phyloP scores from a whole-genome alignment of 352 stramenopile genomes.

The Phytophthora pisi region DNA sequence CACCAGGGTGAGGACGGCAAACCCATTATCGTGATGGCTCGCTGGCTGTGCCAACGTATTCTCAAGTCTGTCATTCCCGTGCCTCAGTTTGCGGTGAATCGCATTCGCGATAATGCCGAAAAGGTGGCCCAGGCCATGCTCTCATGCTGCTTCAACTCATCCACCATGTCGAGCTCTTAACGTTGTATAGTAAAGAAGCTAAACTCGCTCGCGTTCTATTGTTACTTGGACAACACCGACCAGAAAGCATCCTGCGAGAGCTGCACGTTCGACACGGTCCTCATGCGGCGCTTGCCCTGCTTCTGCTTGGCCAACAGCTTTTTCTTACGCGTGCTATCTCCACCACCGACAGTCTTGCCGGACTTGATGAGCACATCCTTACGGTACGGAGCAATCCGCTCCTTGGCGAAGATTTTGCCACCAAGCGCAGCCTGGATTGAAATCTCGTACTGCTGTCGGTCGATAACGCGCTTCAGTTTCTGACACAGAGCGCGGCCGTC shows the following conservation, averaged over 20 bases:
- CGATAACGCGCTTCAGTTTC: conserved; percentile 97
- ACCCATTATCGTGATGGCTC: conserved; percentile 25
- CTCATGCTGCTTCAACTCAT: neutral
- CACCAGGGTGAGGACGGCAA: conserved; percentile 7
- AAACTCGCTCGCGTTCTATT: conserved; percentile 17
- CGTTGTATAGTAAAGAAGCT: neutral
- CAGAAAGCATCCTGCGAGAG: conserved; percentile 98
- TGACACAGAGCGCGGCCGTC: conserved; percentile 91
- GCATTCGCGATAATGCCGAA: conserved; percentile 17
- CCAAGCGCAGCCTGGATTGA: conserved; percentile 97
- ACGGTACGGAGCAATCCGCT: conserved; percentile 96
- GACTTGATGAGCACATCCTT: conserved; percentile 97
- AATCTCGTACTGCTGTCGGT: conserved; percentile 98
- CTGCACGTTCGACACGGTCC: conserved; percentile 96
- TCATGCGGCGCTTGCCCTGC: conserved; percentile 97
- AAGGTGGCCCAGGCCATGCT: conserved; percentile 28
- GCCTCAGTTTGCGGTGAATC: conserved; percentile 16
- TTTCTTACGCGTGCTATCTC: conserved; percentile 98
- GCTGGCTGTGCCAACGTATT: conserved; percentile 26
- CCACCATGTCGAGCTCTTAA: neutral
- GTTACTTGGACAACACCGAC: conserved; percentile 94
- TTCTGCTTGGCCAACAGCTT: conserved; percentile 99
- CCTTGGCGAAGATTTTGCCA: conserved; percentile 96
- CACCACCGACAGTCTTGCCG: conserved; percentile 96
- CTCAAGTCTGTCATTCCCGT: conserved; percentile 5